A percentile compares a stretch with the other conserved stretches of the same genome.
These are phyloP conservation scores for Aristolochia californica DNA, from an alignment of 164 flowering plant genomes.

Conservation along the genomic window DNA sequence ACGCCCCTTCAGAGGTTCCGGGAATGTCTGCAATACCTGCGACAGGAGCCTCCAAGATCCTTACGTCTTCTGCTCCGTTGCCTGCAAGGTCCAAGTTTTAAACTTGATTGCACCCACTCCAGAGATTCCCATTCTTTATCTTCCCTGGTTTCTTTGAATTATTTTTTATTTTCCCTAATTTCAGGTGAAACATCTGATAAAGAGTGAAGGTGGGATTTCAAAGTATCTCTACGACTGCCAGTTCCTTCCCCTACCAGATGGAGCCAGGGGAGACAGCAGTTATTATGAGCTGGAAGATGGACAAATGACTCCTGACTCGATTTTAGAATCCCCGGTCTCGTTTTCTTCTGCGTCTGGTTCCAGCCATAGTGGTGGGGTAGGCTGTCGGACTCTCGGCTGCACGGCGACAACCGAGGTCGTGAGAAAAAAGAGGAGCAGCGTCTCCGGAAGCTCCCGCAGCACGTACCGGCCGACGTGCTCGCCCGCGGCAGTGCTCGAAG, in stretches of 20 bases:
- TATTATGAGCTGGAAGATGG: constrained; percentile 35
- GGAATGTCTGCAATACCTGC: constrained; percentile 58
- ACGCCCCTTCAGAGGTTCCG: constrained; percentile 44
- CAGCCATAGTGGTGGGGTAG: constrained; percentile 20
- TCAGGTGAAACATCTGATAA: constrained; percentile 47
- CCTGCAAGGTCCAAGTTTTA: constrained; percentile 60
- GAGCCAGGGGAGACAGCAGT: constrained; percentile 19
- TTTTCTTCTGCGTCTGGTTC: not conserved
- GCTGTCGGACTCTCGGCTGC: constrained; percentile 27
- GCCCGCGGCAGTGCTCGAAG: constrained; percentile 17
- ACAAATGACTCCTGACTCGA: constrained; percentile 53
- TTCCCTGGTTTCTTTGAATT: not conserved
- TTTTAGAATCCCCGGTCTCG: constrained; percentile 49
- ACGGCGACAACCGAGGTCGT: constrained; percentile 60
- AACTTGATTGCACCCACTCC: constrained; percentile 7
- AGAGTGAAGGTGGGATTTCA: constrained; percentile 36
- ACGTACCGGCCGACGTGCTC: constrained; percentile 26
- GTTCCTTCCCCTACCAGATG: constrained; percentile 37
- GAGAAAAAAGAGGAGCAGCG: constrained; percentile 51
- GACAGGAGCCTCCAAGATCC: constrained; percentile 66
- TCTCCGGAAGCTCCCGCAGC: constrained; percentile 16
- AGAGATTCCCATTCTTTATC: not conserved
- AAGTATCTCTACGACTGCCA: constrained; percentile 41
- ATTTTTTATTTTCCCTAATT: not conserved
- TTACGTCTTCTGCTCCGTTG: constrained; percentile 66